Evolutionary conservation across 345 rosid genomes (phyloP).

Genomic region (Citrus inodora): DNA sequence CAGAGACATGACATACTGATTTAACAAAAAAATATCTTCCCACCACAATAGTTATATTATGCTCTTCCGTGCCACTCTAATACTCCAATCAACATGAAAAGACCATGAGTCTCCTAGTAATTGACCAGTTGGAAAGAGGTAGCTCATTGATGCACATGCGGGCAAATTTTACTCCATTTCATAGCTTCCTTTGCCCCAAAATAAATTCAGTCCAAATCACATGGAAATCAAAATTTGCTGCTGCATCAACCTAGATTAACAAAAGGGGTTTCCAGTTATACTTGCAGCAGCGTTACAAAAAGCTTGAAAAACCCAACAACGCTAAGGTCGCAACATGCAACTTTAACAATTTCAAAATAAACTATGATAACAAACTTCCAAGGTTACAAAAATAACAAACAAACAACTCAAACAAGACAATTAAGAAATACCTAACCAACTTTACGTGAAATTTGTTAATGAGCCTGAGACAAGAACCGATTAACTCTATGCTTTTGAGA

Average conservation of each 20-base stretch:
- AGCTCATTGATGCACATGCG: neutral
- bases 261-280: slow-evolving; percentile 16
- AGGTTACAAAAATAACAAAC: neutral
- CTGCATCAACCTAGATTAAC: neutral
- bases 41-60: neutral
- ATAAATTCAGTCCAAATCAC: neutral
- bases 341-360: neutral
- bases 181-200: neutral
- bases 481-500: neutral
- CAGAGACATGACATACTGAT: neutral
- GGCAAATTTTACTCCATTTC: neutral
- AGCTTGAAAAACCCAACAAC: neutral
- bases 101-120: neutral
- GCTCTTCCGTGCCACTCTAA: neutral
- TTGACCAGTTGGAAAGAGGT: neutral
- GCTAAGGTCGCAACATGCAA: neutral
- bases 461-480: neutral
- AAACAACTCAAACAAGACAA: neutral
- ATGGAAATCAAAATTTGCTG: neutral
- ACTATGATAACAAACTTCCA: neutral
- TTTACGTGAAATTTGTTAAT: neutral
- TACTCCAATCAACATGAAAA: neutral
- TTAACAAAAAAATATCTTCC: neutral
- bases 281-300: slow-evolving; percentile 9
- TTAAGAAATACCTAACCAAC: neutral